Conservation (phyloP, 176 grass and related monocot species). For the Zoysia pacifica region DNA sequence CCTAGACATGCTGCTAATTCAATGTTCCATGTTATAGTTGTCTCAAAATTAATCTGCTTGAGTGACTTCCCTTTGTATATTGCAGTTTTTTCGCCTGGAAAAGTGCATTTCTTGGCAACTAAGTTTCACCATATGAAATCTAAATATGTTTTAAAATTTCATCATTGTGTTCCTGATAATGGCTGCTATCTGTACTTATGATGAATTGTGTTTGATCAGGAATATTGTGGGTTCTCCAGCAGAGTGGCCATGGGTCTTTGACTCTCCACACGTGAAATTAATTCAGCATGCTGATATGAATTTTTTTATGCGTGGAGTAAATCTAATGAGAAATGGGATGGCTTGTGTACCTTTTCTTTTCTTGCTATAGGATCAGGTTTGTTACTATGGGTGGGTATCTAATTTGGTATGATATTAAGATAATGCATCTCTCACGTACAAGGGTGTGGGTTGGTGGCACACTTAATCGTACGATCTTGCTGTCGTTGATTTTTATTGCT, state of each 20-base stretch:
- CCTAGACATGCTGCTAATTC: not conserved
- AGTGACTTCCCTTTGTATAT: not conserved
- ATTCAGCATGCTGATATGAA: conserved; percentile 15
- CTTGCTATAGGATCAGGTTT: conserved; percentile 14
- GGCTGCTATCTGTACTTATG: not conserved
- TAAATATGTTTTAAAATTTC: conserved; percentile 3
- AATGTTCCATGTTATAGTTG: not conserved
- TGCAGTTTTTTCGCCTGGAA: not conserved
- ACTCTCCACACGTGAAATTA: conserved; percentile 11
- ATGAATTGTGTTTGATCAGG: conserved; percentile 19
- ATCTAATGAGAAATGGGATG: conserved; percentile 26
- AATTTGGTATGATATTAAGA: conserved; percentile 1
- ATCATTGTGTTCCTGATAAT: not conserved
- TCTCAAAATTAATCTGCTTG: not conserved
- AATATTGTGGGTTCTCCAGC: conserved; percentile 6
- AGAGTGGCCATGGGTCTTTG: not conserved
- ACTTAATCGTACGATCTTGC: not conserved
- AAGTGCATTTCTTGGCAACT: not conserved
- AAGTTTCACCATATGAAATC: not conserved
- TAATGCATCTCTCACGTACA: not conserved
- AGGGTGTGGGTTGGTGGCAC: not conserved
- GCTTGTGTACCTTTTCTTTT: conserved; percentile 40
- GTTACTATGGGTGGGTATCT: conserved; percentile 16
- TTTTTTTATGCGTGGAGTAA: conserved; percentile 25
- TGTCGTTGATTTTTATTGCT: not conserved